phyloP scores from a whole-genome alignment of 805 yeast species.

The Candida mattraensis region DNA sequence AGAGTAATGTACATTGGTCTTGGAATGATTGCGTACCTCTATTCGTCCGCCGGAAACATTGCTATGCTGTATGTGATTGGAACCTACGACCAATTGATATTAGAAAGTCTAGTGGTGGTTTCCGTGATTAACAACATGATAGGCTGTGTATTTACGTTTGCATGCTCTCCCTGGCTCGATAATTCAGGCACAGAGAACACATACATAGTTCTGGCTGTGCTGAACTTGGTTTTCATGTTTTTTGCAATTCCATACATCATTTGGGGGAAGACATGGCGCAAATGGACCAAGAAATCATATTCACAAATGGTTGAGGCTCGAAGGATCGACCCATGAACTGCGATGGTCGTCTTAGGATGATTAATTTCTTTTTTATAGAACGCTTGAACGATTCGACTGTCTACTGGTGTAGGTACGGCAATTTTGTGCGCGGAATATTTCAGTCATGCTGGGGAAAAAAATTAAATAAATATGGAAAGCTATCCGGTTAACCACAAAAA shows the following conservation, averaged over 20 bases:
- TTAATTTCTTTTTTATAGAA: no score
- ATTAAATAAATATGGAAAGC: no score
- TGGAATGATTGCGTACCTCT: constrained; percentile 65
- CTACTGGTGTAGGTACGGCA: no score
- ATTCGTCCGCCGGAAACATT: constrained; percentile 68
- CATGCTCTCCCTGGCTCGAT: constrained; percentile 62
- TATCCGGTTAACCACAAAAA: no score
- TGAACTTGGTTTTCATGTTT: constrained; percentile 55
- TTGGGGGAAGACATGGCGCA: constrained; percentile 61
- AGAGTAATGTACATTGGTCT: constrained; percentile 57
- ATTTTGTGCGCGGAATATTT: no score
- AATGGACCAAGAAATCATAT: constrained; percentile 52
- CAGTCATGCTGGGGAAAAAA: no score
- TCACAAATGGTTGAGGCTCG: constrained; percentile 48
- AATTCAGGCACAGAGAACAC: constrained; percentile 57
- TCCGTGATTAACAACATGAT: constrained; percentile 60
- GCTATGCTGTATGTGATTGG: constrained; percentile 68
- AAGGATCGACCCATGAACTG: no score
- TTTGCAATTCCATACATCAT: constrained; percentile 53
- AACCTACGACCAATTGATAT: constrained; percentile 62
- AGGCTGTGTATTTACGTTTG: constrained; percentile 66
- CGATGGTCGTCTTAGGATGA: no score
- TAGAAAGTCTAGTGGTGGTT: constrained; percentile 68
- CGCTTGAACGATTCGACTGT: no score
- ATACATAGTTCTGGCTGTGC: constrained; percentile 59